Conservation (phyloP, 2,329 filamentous ascomycete species). For the Paraphoma chrysanthemicola region DNA sequence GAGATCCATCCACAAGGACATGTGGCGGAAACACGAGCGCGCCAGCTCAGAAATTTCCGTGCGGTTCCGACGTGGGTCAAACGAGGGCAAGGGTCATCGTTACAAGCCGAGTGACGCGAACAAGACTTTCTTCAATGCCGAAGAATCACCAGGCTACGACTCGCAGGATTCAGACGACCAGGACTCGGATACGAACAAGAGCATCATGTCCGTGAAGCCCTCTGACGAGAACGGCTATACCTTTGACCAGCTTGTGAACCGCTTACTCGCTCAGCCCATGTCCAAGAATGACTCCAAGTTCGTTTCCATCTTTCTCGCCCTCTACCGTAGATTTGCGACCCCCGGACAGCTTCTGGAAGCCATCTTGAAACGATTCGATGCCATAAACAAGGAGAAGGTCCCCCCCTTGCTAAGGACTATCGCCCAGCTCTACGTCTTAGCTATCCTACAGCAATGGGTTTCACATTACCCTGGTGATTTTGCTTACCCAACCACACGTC, state of each 20-base stretch:
- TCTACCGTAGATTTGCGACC: constrained; percentile 92
- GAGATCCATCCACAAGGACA: constrained; percentile 47
- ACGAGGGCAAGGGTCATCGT: constrained; percentile 41
- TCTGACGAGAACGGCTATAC: constrained; percentile 67
- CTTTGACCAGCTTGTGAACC: constrained; percentile 71
- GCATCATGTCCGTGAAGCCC: constrained; percentile 43
- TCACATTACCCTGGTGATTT: constrained; percentile 92
- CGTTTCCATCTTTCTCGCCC: constrained; percentile 83
- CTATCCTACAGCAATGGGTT: constrained; percentile 88
- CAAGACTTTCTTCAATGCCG: constrained; percentile 69
- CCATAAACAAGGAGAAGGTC: constrained; percentile 69
- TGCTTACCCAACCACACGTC: constrained; percentile 76
- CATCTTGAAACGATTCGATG: constrained; percentile 78
- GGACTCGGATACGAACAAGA: constrained; percentile 65
- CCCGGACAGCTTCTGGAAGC: constrained; percentile 79
- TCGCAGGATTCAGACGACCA: constrained; percentile 71
- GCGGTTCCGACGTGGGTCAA: constrained; percentile 37
- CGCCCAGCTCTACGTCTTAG: constrained; percentile 82
- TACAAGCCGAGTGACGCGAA: constrained; percentile 54
- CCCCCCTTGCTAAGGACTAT: constrained; percentile 79
- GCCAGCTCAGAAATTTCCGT: constrained; percentile 56
- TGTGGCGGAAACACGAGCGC: constrained; percentile 53
- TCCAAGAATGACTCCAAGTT: constrained; percentile 91
- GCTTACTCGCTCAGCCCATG: constrained; percentile 81
- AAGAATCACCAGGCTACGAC: constrained; percentile 74